Evolutionary conservation across 2,329 filamentous ascomycete species (phyloP).

Genomic region (Aureobasidium leucospermi): DNA sequence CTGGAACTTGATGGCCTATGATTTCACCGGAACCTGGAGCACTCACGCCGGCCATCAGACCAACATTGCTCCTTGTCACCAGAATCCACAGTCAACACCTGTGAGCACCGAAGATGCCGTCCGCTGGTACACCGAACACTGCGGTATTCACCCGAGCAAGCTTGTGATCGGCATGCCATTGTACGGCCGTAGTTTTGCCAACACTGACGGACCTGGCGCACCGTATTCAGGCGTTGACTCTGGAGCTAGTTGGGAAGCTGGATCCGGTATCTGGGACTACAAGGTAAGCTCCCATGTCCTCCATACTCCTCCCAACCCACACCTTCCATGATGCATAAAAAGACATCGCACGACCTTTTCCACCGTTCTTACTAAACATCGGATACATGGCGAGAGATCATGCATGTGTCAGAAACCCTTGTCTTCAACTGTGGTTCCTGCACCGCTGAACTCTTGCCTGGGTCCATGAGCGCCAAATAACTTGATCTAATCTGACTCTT

Average conservation of each 20-base stretch:
- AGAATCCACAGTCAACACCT: slow-evolving; percentile 60
- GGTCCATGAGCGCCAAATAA: slow-evolving; percentile 19
- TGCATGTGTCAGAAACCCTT: slow-evolving; percentile 1
- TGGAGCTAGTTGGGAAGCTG: slow-evolving; percentile 67
- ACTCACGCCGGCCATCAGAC: slow-evolving; percentile 65
- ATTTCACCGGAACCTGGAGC: slow-evolving; percentile 72
- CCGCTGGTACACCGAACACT: slow-evolving; percentile 57
- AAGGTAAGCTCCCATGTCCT: slow-evolving; percentile 42
- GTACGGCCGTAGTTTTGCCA: slow-evolving; percentile 78
- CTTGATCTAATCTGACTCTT: slow-evolving; percentile 38
- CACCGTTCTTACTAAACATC: slow-evolving; percentile 12
- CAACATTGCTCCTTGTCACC: slow-evolving; percentile 59
- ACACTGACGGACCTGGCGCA: slow-evolving; percentile 66
- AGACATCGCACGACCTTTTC: slow-evolving; percentile 10
- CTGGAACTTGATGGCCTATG: slow-evolving; percentile 46
- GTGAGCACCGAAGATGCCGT: slow-evolving; percentile 70
- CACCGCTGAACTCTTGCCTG: neutral
- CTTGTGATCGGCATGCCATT: slow-evolving; percentile 87
- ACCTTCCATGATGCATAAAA: slow-evolving; percentile 11
- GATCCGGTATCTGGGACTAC: slow-evolving; percentile 73
- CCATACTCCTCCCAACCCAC: neutral
- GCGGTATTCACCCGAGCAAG: slow-evolving; percentile 59
- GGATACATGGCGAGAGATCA: neutral
- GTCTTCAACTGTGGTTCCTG: neutral
- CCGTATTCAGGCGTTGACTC: slow-evolving; percentile 62